Percentiles rank a stretch among this genome's conserved stretches.
phyloP scores from a whole-genome alignment of 2,329 filamentous ascomycete genomes.

The Monosporascus sp. region DNA sequence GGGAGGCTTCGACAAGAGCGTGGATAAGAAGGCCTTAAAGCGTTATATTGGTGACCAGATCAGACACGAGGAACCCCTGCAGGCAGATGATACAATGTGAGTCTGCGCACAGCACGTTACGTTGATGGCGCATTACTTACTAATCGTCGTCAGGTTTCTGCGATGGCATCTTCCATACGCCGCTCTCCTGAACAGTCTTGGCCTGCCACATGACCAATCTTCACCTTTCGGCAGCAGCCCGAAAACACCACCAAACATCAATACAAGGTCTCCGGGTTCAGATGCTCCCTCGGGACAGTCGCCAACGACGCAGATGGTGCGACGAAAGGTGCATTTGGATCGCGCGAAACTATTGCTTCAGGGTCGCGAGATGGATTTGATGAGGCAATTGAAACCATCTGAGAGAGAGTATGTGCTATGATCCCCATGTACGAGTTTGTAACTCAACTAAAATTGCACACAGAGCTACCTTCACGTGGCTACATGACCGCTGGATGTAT shows the following conservation, averaged over 20 bases:
- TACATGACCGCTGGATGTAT: slow-evolving; percentile 21
- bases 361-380: slow-evolving; percentile 7
- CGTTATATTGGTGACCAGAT: slow-evolving; percentile 12
- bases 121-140: too few species aligned
- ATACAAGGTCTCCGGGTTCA: slow-evolving; percentile 1
- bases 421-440: neutral
- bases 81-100: neutral
- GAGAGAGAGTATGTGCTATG: slow-evolving; percentile 7
- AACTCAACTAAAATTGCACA: neutral
- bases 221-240: slow-evolving; percentile 2
- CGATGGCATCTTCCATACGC: slow-evolving; percentile 6
- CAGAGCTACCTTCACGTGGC: slow-evolving; percentile 9
- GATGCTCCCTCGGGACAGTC: neutral
- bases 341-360: slow-evolving; percentile 11
- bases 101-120: neutral
- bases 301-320: slow-evolving; percentile 8
- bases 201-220: neutral
- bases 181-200: slow-evolving; percentile 1
- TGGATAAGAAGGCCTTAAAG: slow-evolving; percentile 17
- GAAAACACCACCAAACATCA: slow-evolving; percentile 4
- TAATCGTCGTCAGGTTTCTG: slow-evolving; percentile 3
- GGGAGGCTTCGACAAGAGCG: slow-evolving; percentile 6
- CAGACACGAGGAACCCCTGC: slow-evolving; percentile 1
- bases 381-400: slow-evolving; percentile 1
- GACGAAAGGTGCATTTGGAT: slow-evolving; percentile 3